Evolutionary conservation across 2,329 filamentous ascomycete species (phyloP).

Genomic region (Arthroderma sp.): DNA sequence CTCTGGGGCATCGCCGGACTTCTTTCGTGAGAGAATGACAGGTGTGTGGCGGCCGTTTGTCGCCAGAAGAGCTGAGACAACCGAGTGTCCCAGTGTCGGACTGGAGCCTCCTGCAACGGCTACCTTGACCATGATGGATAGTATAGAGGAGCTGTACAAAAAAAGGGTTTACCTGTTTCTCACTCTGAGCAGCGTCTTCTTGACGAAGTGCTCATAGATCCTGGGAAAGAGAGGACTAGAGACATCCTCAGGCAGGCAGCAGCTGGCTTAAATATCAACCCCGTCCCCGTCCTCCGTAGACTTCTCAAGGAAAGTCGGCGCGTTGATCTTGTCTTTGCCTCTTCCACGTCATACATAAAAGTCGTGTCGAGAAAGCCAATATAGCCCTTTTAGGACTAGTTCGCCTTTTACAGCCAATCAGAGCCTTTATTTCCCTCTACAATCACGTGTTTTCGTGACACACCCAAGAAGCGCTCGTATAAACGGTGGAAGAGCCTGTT

Average conservation of each 20-base stretch:
- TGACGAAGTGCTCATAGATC: too few species aligned
- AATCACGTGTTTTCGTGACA: constrained; percentile 1
- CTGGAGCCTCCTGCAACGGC: constrained; percentile 9
- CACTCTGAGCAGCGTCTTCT: too few species aligned
- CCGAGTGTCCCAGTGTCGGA: constrained; percentile 7
- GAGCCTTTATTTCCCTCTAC: neutral
- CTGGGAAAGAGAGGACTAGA: neutral
- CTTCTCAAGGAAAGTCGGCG: neutral
- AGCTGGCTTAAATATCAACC: neutral
- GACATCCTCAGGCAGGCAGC: neutral
- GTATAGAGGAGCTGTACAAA: too few species aligned
- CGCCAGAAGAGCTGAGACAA: constrained; percentile 11
- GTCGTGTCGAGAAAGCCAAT: neutral
- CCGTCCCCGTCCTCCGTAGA: neutral
- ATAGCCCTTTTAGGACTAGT: neutral
- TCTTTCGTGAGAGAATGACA: constrained; percentile 22
- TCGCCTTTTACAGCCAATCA: neutral
- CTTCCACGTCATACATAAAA: neutral
- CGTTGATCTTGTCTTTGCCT: neutral
- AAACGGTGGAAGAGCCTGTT: neutral
- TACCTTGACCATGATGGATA: constrained; percentile 9
- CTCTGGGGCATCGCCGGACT: constrained; percentile 7
- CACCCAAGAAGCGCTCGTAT: too few species aligned
- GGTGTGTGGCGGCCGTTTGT: constrained; percentile 17
- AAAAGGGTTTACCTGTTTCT: too few species aligned